Base-by-base conservation (phyloP, 2,329 filamentous ascomycete species). In the Sporothrix variecibatus region DNA sequence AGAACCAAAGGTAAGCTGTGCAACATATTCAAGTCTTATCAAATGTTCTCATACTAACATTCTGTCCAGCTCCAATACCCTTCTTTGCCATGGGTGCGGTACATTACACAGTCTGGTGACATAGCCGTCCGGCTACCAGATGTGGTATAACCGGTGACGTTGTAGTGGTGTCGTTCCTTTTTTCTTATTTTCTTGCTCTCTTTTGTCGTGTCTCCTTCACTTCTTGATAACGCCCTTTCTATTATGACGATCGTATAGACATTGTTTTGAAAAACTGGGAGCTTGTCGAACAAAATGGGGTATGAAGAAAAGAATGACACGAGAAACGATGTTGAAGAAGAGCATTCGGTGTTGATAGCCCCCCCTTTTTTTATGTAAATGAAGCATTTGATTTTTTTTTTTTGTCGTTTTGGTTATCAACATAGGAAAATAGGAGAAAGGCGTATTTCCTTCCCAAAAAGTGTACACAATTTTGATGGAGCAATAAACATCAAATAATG, bases 41-140 rank as follows among this genome's bases (percentile, higher is more conserved):
- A 43, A 43, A 38, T 6, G 5, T 49, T 51, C 71, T 11, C 72
- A 49, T 70, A 28, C 67, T 71, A 56, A 34, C 49, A 75, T 77
- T 65, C 69, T 11, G 23, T 20, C 7, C 75, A 70, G 51, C 75
- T 76, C 65, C 96, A 99, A 96, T 99, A 99, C 82, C 95, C 95
- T 3, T 98, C 95, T 28, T 86, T 98, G 72, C 96, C 96, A 0
- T 99, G 96, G 96, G 96, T 99, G 34, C 90, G 96, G 80, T 99
- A 99, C 84, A 99, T 99, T 81, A 99, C 95, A 77, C 96, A 98
- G 83, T 97, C 94, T 17, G 95, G 95, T 77, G 95, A 98, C 82
- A 98, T 98, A 81, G 94, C 95, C 34, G 95, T 98, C 75, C 89
- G 95, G 79, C 87, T 98, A 83, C 95, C 95, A n/a, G 95, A 98